Base-by-base conservation (phyloP, 305 asterid genomes). In the Rubia tinctorum region DNA sequence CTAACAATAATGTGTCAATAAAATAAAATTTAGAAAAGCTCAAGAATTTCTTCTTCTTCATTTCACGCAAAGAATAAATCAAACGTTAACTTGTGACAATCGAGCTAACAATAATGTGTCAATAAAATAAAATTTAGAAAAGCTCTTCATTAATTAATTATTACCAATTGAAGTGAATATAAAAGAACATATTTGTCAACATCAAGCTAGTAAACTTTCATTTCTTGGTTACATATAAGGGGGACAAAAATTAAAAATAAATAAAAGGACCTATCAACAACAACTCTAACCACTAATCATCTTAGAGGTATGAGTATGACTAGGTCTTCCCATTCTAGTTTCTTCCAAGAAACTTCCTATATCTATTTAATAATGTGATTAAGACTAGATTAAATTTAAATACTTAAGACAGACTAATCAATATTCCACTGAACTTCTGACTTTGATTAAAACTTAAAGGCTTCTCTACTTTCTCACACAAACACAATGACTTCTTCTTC, bases 321-420 rank as follows among this genome's bases (percentile, higher is more conserved):
- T 64, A 8, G 72, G 75, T 70, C 79, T 11, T 68, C 47, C 22
- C 51, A 0, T 37, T 64, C 7, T 40, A 22, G 22, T 20, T 8
- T 23, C 34, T 64, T 71, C 76, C 39, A 25, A 72, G 80, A 76
- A 76, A 65, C 71, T 76, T 51, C 80, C 66, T 27, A 9, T 0
- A 30, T 13, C 68, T 23, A 42, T 63, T 6, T 43, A 42, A 61
- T 69, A 69, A 61, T 49, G 64, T 51, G 66, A 39, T 70, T 62
- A 69, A 18, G 68, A 10, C 25, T 65, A 18, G 59, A 15, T 62
- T 44, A 43, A 39, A 53, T 72, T 42, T 66, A 40, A 20, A 55
- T 51, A 34, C 12, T 18, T 1, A 37, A 45, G 14, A 69, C 53
- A 70, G 37, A 60, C 39, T 69, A 27, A 22, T 53, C 34, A 27